A percentile compares a stretch with the other conserved stretches of the same genome.
These are phyloP conservation scores for Coprinellus aureogranulatus DNA, from an alignment of 768 basidiomycete species.

Conservation along the genomic window DNA sequence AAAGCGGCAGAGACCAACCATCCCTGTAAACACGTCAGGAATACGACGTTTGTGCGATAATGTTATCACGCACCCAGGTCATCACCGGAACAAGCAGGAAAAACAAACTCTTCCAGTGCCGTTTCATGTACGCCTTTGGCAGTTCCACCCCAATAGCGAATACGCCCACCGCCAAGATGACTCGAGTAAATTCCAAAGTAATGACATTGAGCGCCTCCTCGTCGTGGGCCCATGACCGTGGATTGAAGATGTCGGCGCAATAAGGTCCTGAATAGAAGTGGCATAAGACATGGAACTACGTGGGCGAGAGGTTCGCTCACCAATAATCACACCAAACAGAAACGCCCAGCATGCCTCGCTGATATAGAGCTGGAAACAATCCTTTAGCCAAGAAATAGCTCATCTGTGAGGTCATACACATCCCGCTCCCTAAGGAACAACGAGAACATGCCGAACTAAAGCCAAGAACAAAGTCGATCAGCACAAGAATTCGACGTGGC, in stretches of 20 bases:
- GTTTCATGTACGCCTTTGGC: conserved; percentile 90
- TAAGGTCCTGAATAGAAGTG: conserved; percentile 63
- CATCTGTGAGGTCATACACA: neutral
- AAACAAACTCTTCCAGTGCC: conserved; percentile 89
- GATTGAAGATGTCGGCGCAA: conserved; percentile 77
- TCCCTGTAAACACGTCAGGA: conserved; percentile 46
- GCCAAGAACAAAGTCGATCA: neutral
- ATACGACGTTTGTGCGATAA: neutral
- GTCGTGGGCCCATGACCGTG: conserved; percentile 63
- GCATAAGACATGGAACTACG: conserved; percentile 6
- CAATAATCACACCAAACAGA: conserved; percentile 87
- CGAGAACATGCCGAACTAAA: conserved; percentile 92
- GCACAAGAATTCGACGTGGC: neutral
- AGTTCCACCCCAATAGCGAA: conserved; percentile 98
- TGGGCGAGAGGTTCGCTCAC: conserved; percentile 35
- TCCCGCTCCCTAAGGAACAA: conserved; percentile 87
- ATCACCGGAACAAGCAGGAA: conserved; percentile 82
- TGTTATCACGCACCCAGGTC: conserved; percentile 64
- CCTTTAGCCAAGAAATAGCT: neutral
- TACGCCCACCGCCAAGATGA: conserved; percentile 93
- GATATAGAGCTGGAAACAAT: conserved; percentile 64
- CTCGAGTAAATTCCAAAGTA: conserved; percentile 86
- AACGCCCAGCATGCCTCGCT: conserved; percentile 98
- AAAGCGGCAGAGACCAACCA: conserved; percentile 92
- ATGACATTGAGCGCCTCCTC: conserved; percentile 63